Percentiles rank a stretch among this genome's conserved stretches.
phyloP scores from a whole-genome alignment of 1,284 basidiomycete genomes.

The Heimioporus retisporus region DNA sequence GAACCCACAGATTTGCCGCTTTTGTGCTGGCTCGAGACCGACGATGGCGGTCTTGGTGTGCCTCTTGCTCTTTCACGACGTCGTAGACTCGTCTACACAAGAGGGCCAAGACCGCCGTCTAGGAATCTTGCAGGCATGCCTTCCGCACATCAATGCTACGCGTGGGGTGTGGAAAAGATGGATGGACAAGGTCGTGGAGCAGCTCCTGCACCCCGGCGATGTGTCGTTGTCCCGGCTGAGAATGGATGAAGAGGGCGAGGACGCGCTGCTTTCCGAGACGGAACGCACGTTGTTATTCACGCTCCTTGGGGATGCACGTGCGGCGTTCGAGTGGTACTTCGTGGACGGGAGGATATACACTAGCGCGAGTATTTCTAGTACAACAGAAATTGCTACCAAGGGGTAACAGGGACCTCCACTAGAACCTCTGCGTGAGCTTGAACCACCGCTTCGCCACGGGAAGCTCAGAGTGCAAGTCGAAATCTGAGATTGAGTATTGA shows the following conservation, averaged over 20 bases:
- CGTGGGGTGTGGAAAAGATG: conserved; percentile 35
- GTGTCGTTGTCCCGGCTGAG: conserved; percentile 22
- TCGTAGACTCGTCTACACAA: conserved; percentile 19
- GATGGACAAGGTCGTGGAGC: conserved; percentile 35
- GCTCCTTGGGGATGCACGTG: conserved; percentile 30
- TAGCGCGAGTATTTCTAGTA: not conserved
- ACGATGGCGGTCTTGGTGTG: no score
- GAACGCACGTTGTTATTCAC: conserved; percentile 26
- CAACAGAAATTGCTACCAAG: not conserved
- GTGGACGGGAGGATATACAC: conserved; percentile 21
- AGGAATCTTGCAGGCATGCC: conserved; percentile 30
- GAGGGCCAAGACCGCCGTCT: conserved; percentile 32
- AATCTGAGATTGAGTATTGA: no score
- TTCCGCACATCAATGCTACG: conserved; percentile 29
- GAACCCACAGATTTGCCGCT: no score
- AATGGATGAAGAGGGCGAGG: conserved; percentile 16
- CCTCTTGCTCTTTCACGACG: no score
- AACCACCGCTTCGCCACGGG: no score
- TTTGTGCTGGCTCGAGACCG: no score
- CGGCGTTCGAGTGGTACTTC: conserved; percentile 36
- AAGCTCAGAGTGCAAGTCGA: no score
- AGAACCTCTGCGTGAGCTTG: no score
- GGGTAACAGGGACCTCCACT: no score
- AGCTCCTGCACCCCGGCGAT: conserved; percentile 29
- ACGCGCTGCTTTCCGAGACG: conserved; percentile 20